Base-by-base conservation (phyloP, 495 filamentous ascomycete genomes). In the Aspergillus kassunensis region DNA sequence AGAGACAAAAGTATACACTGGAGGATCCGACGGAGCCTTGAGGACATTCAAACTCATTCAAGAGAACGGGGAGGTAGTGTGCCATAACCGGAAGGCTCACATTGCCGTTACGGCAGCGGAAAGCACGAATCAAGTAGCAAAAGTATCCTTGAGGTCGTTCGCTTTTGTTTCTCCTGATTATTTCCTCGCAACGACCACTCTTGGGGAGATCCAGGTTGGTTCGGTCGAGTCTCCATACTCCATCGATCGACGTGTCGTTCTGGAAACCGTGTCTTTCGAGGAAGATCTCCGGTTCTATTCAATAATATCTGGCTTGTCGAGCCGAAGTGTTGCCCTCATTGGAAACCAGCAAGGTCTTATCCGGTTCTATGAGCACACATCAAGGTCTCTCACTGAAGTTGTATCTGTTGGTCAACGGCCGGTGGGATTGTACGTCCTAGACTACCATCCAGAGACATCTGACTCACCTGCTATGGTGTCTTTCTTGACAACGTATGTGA, bases 1-100 rank as follows among this genome's bases (percentile, higher is more conserved):
- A 24, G 53, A 65, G 6, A 63, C 58, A 10, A 44, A 80, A 0
- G 62, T 95, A 53, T 82, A 83, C n/a, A 92, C 87, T 34, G 93
- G 92, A 2, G 93, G 89, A n/a, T 83, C 87, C 16, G 93, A 98
- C 72, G 88, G 91, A 11, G 70, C 71, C 24, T 55, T 80, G 71
- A 79, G 67, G 49, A 62, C 49, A 6, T 70, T 65, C 21, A 49
- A 50, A 25, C 49, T 68, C 10, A 39, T 35, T 13, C 25, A 57
- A 19, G 39, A 46, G 31, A 30, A 48, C 6, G 55, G 52, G 8
- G 51, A 53, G 9, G 10, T 54, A 4, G 41, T 56, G 12, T 50
- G 54, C 23, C 57, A 42, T 8, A 63, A 58, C 36, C 35, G 49
- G 10, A 49, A 51, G 6, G 55, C 42, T 16, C 27, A 37, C 24